phyloP scores from a whole-genome alignment of 2,329 filamentous ascomycete species.

The Aschersonia sp. region DNA sequence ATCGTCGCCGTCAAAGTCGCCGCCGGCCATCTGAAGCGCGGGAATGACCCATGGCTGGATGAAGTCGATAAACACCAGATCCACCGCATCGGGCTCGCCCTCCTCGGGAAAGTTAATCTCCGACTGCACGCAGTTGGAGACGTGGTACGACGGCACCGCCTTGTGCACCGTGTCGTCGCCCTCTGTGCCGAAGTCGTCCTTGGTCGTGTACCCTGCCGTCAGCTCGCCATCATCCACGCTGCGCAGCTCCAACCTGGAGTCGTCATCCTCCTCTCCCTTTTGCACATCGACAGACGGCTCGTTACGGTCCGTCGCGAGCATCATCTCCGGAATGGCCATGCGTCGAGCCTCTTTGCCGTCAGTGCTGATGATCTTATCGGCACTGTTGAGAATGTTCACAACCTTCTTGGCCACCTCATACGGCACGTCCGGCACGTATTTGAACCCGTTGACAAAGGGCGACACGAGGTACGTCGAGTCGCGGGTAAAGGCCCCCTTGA shows the following conservation, averaged over 20 bases:
- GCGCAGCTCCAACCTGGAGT: conserved; percentile 18
- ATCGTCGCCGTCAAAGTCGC: conserved; percentile 31
- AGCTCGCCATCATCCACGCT: conserved; percentile 17
- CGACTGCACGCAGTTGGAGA: conserved; percentile 75
- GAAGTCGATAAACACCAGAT: conserved; percentile 86
- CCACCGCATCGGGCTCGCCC: conserved; percentile 55
- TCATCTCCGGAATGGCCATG: conserved; percentile 33
- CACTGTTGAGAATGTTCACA: conserved; percentile 40
- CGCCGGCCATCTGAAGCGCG: conserved; percentile 50
- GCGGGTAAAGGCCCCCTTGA: conserved; percentile 77
- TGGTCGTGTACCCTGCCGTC: conserved; percentile 68
- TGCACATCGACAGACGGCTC: conserved; percentile 3
- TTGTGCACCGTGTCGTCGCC: conserved; percentile 85
- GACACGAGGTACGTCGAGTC: conserved; percentile 79
- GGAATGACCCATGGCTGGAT: conserved; percentile 68
- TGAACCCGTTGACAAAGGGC: conserved; percentile 71
- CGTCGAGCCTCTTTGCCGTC: conserved; percentile 25
- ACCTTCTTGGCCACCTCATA: conserved; percentile 61
- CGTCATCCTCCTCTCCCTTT: conserved; percentile 7
- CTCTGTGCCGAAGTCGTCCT: conserved; percentile 66
- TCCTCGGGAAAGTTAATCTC: conserved; percentile 44
- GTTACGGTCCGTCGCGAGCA: conserved; percentile 8
- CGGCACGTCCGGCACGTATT: conserved; percentile 66
- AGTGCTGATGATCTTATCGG: conserved; percentile 30
- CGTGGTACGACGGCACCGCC: conserved; percentile 55